A percentile compares a stretch with the other conserved stretches of the same genome.
Conservation (phyloP, 768 basidiomycete species). For the Panaeolus cyanescens region DNA sequence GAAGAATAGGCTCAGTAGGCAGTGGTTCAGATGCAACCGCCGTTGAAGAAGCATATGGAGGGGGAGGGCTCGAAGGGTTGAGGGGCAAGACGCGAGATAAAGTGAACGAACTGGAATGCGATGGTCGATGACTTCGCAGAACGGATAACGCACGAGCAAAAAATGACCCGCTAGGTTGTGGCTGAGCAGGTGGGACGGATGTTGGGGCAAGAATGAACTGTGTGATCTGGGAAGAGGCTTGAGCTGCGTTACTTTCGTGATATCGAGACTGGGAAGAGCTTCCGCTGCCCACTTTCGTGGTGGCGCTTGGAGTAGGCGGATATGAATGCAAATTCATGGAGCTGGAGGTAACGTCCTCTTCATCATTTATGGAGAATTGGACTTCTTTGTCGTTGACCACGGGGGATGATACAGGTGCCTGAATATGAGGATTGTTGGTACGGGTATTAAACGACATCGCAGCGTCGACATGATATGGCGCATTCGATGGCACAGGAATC, state of each 20-base stretch:
- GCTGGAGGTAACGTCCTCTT: conserved; percentile 34
- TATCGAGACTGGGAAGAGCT: not conserved
- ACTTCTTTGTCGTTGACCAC: conserved; percentile 6
- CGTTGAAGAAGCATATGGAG: conserved; percentile 33
- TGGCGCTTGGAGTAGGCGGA: conserved; percentile 54
- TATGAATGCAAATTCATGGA: conserved; percentile 54
- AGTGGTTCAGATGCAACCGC: conserved; percentile 10
- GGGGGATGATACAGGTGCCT: conserved; percentile 16
- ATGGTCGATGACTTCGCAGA: conserved; percentile 51
- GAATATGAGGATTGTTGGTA: conserved; percentile 34
- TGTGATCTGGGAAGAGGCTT: conserved; percentile 37
- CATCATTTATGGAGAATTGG: conserved; percentile 7
- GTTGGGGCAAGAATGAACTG: conserved; percentile 57
- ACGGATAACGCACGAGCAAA: conserved; percentile 52
- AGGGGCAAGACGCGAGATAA: conserved; percentile 38
- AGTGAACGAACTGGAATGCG: conserved; percentile 65
- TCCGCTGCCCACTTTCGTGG: conserved; percentile 12
- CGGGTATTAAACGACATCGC: conserved; percentile 54
- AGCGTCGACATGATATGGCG: conserved; percentile 51
- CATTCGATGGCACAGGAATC: conserved; percentile 46
- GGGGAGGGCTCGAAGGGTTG: conserved; percentile 30
- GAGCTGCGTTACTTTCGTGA: not conserved
- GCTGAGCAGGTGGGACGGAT: conserved; percentile 36
- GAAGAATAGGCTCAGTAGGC: conserved; percentile 25
- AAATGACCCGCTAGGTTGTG: conserved; percentile 38